Percentiles rank a stretch among this genome's conserved stretches.
phyloP scores from a whole-genome alignment of 2,329 filamentous ascomycete genomes.

The Penicillium expansum region DNA sequence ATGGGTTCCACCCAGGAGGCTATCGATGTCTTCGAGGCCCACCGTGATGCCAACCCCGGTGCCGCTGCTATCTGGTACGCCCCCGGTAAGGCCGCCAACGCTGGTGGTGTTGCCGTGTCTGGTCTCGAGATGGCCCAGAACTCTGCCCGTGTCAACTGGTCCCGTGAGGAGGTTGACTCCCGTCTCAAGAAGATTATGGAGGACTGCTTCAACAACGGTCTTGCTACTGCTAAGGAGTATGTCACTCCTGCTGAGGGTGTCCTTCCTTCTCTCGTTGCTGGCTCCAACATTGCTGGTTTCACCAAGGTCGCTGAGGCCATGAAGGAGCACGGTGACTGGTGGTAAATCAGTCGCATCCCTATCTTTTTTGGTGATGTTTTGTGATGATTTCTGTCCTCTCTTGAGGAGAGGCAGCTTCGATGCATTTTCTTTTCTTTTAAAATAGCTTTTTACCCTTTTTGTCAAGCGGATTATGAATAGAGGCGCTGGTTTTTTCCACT shows the following conservation, averaged over 20 bases:
- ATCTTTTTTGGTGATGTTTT: conserved; percentile 1
- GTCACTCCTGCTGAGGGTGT: conserved; percentile 74
- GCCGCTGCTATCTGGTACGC: conserved; percentile 83
- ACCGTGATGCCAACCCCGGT: conserved; percentile 63
- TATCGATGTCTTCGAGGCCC: conserved; percentile 87
- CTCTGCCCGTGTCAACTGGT: conserved; percentile 82
- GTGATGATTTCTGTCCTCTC: conserved; percentile 17
- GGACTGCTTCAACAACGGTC: conserved; percentile 82
- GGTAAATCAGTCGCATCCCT: conserved; percentile 37
- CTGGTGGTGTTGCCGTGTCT: conserved; percentile 93
- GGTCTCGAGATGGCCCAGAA: conserved; percentile 99
- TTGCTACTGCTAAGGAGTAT: conserved; percentile 87
- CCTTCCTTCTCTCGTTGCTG: conserved; percentile 85
- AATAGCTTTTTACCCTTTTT: conserved; percentile 18
- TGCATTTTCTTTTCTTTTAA: conserved; percentile 22
- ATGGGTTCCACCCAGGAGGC: conserved; percentile 98
- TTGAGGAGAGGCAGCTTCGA: conserved; percentile 13
- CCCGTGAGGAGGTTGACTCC: conserved; percentile 80
- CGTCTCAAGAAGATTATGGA: conserved; percentile 96
- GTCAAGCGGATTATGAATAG: conserved; percentile 29
- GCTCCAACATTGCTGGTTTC: conserved; percentile 96
- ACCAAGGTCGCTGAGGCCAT: conserved; percentile 93
- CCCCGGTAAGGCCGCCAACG: conserved; percentile 95
- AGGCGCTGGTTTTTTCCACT: conserved; percentile 31
- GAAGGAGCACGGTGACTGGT: conserved; percentile 97